Conservation (phyloP, 2,329 filamentous ascomycete species). For the Metarhizium rileyi region DNA sequence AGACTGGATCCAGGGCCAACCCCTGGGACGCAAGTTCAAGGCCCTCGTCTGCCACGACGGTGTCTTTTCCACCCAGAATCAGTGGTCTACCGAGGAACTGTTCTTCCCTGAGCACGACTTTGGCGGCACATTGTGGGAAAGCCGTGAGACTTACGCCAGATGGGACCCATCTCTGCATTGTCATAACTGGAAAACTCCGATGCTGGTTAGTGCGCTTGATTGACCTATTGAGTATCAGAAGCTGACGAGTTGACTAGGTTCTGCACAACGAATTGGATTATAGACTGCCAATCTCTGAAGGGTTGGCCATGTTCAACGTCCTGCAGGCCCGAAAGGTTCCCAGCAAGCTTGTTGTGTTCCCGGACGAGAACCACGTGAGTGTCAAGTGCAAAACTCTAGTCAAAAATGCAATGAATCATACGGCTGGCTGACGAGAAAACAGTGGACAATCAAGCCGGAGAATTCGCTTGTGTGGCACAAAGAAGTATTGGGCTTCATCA, state of each 20-base stretch:
- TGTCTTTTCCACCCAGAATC: conserved; percentile 62
- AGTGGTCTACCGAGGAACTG: conserved; percentile 58
- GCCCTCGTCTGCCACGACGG: conserved; percentile 85
- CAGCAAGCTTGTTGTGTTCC: conserved; percentile 72
- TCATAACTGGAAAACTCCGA: conserved; percentile 72
- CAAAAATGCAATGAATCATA: neutral
- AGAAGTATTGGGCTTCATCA: conserved; percentile 72
- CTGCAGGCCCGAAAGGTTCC: conserved; percentile 66
- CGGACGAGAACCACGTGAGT: conserved; percentile 55
- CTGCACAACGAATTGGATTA: conserved; percentile 91
- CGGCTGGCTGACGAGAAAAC: conserved; percentile 2
- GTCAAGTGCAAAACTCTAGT: neutral
- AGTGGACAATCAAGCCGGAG: conserved; percentile 84
- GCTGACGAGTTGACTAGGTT: conserved; percentile 24
- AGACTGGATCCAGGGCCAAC: conserved; percentile 86
- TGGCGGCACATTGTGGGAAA: conserved; percentile 51
- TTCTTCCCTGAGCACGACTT: conserved; percentile 63
- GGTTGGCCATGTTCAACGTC: conserved; percentile 76
- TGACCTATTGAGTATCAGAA: neutral
- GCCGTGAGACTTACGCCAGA: conserved; percentile 52
- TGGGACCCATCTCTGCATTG: conserved; percentile 59
- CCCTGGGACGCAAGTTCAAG: conserved; percentile 74
- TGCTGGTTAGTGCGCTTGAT: conserved; percentile 50
- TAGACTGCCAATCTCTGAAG: conserved; percentile 75
- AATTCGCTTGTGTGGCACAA: conserved; percentile 87